A percentile compares a stretch with the other conserved stretches of the same genome.
These are phyloP conservation scores for Penstemon davidsonii DNA, from an alignment of 257 asterid species.

Conservation along the genomic window DNA sequence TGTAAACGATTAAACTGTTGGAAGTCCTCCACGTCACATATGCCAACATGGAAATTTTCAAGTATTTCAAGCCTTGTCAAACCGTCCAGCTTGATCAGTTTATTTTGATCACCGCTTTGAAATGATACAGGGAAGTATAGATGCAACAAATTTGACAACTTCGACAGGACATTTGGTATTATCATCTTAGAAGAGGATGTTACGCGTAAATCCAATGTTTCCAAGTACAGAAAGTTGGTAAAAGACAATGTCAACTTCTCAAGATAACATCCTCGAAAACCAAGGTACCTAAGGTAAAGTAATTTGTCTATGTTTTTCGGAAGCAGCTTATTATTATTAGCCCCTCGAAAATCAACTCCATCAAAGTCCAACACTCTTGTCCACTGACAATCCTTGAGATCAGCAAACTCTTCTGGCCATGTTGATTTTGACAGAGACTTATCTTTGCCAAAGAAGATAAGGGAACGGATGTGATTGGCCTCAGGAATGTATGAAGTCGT, in stretches of 20 bases:
- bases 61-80: background rate
- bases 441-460: slow-evolving; percentile 10
- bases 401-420: background rate
- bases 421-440: background rate
- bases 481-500: background rate
- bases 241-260: slow-evolving; percentile 3
- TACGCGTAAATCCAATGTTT: slow-evolving; percentile 13
- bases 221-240: background rate
- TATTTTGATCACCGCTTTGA: background rate
- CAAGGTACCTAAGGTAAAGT: slow-evolving; percentile 16
- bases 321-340: background rate
- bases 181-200: background rate
- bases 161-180: slow-evolving; percentile 10
- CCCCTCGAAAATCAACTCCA: background rate
- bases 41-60: background rate
- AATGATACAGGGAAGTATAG: background rate
- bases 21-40: background rate
- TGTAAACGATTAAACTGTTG: background rate
- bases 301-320: background rate
- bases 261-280: slow-evolving; percentile 17
- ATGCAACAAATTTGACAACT: background rate
- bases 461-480: slow-evolving; percentile 9
- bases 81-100: background rate
- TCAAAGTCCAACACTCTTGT: slow-evolving; percentile 12
- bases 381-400: background rate